Evolutionary conservation across 2,329 filamentous ascomycete genomes (phyloP).

Genomic region (Aspergillus novofumigatus): DNA sequence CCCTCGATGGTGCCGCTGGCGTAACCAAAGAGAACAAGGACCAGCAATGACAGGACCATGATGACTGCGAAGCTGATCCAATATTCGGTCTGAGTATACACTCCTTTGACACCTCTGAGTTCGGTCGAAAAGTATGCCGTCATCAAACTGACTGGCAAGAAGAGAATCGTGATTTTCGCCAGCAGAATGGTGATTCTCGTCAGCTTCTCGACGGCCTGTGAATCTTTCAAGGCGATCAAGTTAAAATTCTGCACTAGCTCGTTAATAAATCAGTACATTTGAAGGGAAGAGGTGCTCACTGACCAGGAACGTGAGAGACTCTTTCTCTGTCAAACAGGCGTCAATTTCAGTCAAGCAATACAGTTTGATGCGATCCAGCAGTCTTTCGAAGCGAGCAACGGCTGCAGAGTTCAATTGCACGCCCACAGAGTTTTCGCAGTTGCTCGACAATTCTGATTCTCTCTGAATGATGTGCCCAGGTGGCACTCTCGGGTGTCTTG

Average conservation of each 20-base stretch:
- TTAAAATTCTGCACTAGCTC: conserved; percentile 62
- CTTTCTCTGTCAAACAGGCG: conserved; percentile 64
- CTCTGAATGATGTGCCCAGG: conserved; percentile 22
- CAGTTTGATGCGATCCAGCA: conserved; percentile 58
- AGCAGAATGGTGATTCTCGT: conserved; percentile 68
- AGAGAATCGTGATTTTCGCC: conserved; percentile 70
- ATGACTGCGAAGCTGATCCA: conserved; percentile 66
- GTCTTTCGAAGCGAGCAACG: conserved; percentile 55
- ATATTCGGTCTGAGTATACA: conserved; percentile 61
- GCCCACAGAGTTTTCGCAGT: conserved; percentile 30
- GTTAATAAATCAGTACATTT: conserved; percentile 4
- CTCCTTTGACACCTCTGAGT: conserved; percentile 52
- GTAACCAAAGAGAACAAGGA: conserved; percentile 55
- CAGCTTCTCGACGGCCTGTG: conserved; percentile 65
- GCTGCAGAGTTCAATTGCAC: conserved; percentile 46
- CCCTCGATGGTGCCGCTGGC: conserved; percentile 57
- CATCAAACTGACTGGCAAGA: conserved; percentile 70
- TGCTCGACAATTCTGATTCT: conserved; percentile 16
- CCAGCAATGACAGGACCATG: conserved; percentile 55
- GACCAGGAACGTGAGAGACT: conserved; percentile 64
- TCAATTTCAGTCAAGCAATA: conserved; percentile 62
- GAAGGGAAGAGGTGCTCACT: conserved; percentile 15
- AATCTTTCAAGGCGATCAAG: conserved; percentile 71
- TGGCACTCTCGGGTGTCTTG: conserved; percentile 13
- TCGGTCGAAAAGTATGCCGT: conserved; percentile 70